Evolutionary conservation across 2,329 filamentous ascomycete species (phyloP).

Genomic region (Nannizziopsis arthrosporioides): DNA sequence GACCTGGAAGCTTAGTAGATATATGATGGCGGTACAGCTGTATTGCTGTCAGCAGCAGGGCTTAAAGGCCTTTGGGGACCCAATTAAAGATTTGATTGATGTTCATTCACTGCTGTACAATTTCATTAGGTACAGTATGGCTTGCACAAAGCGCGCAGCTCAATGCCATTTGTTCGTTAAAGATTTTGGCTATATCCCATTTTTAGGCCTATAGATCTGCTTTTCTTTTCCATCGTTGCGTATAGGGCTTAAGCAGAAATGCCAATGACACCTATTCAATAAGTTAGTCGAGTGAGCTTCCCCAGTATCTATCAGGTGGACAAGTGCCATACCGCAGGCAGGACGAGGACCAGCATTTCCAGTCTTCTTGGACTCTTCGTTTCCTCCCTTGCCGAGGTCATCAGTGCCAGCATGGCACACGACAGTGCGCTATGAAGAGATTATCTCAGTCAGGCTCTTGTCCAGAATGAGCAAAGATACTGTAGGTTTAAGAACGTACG

Average conservation of each 20-base stretch:
- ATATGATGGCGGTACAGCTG: too few species aligned
- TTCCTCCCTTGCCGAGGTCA: conserved; percentile 83
- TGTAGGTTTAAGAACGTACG: conserved; percentile 41
- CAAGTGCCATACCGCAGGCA: conserved; percentile 64
- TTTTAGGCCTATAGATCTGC: too few species aligned
- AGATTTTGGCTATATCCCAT: too few species aligned
- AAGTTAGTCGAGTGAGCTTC: background rate
- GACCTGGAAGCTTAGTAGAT: too few species aligned
- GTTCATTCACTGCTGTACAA: background rate
- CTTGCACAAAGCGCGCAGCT: background rate
- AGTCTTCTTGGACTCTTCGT: conserved; percentile 96
- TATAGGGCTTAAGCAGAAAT: conserved; percentile 56
- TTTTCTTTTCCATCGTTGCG: too few species aligned
- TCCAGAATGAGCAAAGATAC: background rate
- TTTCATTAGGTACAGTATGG: background rate
- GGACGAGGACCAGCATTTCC: conserved; percentile 89
- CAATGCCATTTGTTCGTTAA: too few species aligned
- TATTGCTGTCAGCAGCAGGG: too few species aligned
- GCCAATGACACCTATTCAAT: conserved; percentile 62
- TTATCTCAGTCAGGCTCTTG: background rate
- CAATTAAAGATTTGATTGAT: background rate
- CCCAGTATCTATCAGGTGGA: background rate
- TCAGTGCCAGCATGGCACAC: conserved; percentile 93
- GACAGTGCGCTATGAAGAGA: conserved; percentile 60
- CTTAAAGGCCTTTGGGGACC: background rate